Base-by-base conservation (phyloP, 169 alveolate species). In the Plasmodium inui region DNA sequence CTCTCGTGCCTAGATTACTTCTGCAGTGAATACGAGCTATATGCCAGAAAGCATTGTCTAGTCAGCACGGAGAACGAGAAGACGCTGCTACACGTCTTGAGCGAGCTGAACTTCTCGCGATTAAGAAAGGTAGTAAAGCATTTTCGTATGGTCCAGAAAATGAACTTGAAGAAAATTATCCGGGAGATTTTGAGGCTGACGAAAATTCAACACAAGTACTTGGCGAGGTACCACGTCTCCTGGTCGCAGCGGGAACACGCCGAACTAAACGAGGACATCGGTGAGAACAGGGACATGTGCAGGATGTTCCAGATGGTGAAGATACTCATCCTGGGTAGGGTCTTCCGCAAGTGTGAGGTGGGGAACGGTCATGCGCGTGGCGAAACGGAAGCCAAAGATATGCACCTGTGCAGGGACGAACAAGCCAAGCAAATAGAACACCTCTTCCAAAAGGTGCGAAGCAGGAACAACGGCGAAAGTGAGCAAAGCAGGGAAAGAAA, bases 161-260 rank as follows among this genome's bases (percentile, higher is more conserved):
- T 88, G 34, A 88, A 79, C 32, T 50, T 88, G 50, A 88, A 88
- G 50, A 88, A 79, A 78, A 88, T 88, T 39, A 78, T 88, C 12
- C n/a, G 83, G 1, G 94, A 88, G 22, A 28, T 88, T 41, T 73
- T 71, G 22, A 88, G 44, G 32, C 37, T 88, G 22, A 34, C 94
- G 1, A 88, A 88, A 88, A 79, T 88, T 61, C 94, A 88, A 41
- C 94, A 88, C 34, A 88, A 88, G 72, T 88, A 88, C 70, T 79
- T 88, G 44, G 82, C 76, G 50, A 41, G 94, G 34, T 88, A 88
- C 71, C 94, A 88, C 37, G 34, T 88, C 17, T 79, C 94, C 12
- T 88, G 94, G 94, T 79, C 70, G 22, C 83, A 88, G 67, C 55
- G 53, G 72, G 94, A 88, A n/a, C 17, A 74, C 6, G 61, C 34